Percentiles rank a stretch among this genome's conserved stretches.
phyloP scores from a whole-genome alignment of 495 filamentous ascomycete species.

The Mycothermus thermophilus region DNA sequence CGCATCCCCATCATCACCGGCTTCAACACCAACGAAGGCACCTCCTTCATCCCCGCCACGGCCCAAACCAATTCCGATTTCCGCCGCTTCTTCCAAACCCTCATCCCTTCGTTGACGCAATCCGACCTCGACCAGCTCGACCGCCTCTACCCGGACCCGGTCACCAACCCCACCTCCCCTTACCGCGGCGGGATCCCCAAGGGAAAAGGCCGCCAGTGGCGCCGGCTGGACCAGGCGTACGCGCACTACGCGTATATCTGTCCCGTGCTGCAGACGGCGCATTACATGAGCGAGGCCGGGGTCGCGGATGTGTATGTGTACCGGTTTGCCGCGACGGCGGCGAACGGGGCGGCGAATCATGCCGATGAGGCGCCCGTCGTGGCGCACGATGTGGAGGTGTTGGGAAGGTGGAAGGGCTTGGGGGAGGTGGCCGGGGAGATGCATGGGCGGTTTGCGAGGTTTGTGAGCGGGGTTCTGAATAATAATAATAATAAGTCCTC shows the following conservation, averaged over 20 bases:
- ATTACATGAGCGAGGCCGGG: constrained; percentile 35
- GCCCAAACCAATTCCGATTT: constrained; percentile 36
- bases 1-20: constrained; percentile 50
- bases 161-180: constrained; percentile 13
- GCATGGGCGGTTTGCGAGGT: constrained; percentile 43
- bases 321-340: constrained; percentile 40
- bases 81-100: constrained; percentile 37
- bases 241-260: constrained; percentile 54
- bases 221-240: constrained; percentile 47
- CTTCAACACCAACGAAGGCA: constrained; percentile 53
- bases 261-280: constrained; percentile 47
- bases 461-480: constrained; percentile 32
- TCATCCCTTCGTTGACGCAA: constrained; percentile 38
- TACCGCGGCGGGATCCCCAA: constrained; percentile 18
- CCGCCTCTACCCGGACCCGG: constrained; percentile 44
- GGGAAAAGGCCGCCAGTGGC: constrained; percentile 40
- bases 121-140: constrained; percentile 38
- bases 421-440: constrained; percentile 37
- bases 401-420: constrained; percentile 28
- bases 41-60: constrained; percentile 39
- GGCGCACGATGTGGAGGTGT: constrained; percentile 32
- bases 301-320: constrained; percentile 41
- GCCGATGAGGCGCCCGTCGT: constrained; percentile 45
- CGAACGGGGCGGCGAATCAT: constrained; percentile 42
- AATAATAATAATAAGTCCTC: too few relatives aligned